These are phyloP conservation scores for Aspergillus heteromorphus DNA, from an alignment of 495 filamentous ascomycete species.

Conservation along the genomic window DNA sequence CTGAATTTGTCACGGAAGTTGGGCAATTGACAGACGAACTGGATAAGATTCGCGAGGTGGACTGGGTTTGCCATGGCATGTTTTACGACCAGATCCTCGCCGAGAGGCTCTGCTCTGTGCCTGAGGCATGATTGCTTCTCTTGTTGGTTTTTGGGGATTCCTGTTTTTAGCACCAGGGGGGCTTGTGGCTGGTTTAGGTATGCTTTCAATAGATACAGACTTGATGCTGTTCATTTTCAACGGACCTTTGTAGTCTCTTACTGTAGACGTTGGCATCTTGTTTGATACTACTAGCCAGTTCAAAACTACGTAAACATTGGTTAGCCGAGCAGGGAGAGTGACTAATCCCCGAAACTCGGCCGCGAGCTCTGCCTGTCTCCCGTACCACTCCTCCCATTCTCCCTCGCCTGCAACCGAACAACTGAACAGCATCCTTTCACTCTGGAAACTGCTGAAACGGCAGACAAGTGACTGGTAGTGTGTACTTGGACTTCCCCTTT, in stretches of 20 bases:
- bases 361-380: not conserved
- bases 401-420: not conserved
- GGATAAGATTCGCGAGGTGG: slow-evolving; percentile 66
- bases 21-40: slow-evolving; percentile 76
- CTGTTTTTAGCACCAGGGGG: not conserved
- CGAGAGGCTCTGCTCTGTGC: slow-evolving; percentile 17
- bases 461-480: too few species aligned
- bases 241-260: too few species aligned
- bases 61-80: slow-evolving; percentile 68
- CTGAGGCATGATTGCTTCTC: not conserved
- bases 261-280: too few species aligned
- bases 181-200: too few species aligned
- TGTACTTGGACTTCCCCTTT: too few species aligned
- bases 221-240: too few species aligned
- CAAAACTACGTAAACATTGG: too few species aligned
- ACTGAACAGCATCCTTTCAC: too few species aligned
- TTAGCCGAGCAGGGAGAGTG: not conserved
- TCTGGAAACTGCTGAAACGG: too few species aligned
- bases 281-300: too few species aligned
- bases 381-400: not conserved
- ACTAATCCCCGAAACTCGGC: not conserved
- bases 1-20: slow-evolving; percentile 85
- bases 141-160: not conserved
- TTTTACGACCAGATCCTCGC: slow-evolving; percentile 71
- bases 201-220: too few species aligned